Conservation (phyloP, 1,284 basidiomycete species). For the Apiotrichum mycotoxinovorans region DNA sequence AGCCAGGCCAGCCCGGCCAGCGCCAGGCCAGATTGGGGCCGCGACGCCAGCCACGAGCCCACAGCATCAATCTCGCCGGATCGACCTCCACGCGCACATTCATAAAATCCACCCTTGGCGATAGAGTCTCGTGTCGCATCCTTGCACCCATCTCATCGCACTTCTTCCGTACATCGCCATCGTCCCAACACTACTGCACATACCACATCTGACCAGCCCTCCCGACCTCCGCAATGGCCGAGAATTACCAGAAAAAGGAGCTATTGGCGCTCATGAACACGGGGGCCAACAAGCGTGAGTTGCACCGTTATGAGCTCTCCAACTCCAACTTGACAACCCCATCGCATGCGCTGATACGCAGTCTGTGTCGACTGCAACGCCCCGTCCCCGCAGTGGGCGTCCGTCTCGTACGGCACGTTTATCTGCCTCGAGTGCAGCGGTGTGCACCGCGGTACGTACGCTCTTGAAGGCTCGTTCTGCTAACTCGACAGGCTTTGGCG, state of each 20-base stretch:
- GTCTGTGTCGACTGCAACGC: slow-evolving; percentile 75
- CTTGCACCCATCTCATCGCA: background rate
- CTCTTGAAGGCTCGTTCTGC: background rate
- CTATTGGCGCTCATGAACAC: slow-evolving; percentile 67
- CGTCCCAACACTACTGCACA: background rate
- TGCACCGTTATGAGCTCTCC: background rate
- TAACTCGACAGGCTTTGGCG: slow-evolving; percentile 36
- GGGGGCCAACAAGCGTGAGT: slow-evolving; percentile 63
- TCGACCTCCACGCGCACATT: no score
- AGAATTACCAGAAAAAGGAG: slow-evolving; percentile 60
- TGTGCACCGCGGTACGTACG: slow-evolving; percentile 71
- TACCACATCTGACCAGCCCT: no score
- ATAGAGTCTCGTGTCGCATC: no score
- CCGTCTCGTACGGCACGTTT: slow-evolving; percentile 63
- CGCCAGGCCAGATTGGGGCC: no score
- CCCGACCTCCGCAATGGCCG: slow-evolving; percentile 52
- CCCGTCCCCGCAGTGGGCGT: slow-evolving; percentile 90
- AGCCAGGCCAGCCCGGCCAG: no score
- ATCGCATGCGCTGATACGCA: slow-evolving; percentile 16
- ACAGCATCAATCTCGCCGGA: no score
- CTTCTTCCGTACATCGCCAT: background rate
- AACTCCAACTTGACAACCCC: no score
- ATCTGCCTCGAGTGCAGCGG: slow-evolving; percentile 89
- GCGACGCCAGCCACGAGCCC: no score
- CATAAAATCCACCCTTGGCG: no score